Evolutionary conservation across 441 rosid species (phyloP).

Genomic region (Gossypium gossypioides): DNA sequence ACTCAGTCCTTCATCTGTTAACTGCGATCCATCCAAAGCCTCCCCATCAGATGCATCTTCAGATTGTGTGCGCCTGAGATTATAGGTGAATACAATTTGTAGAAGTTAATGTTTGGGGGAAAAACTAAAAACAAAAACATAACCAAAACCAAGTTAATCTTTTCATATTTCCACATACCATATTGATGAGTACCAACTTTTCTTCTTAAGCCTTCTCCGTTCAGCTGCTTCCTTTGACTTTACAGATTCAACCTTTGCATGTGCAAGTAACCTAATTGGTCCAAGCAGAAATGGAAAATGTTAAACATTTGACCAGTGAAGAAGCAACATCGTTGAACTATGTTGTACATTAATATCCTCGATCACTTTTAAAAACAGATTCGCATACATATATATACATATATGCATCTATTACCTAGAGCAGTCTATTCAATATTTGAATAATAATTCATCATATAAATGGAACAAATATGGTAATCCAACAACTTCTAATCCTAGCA

Average conservation of each 20-base stretch:
- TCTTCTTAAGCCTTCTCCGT: conserved; percentile 58
- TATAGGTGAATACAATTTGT: conserved; percentile 13
- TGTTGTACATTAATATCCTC: not conserved
- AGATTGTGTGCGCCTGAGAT: conserved; percentile 48
- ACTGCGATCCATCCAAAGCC: conserved; percentile 38
- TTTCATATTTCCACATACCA: conserved; percentile 45
- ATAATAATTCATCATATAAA: not conserved
- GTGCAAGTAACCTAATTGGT: conserved; percentile 82
- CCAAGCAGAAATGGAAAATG: conserved; percentile 11
- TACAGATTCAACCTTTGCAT: conserved; percentile 92
- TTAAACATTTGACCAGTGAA: conserved; percentile 3
- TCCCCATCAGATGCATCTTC: conserved; percentile 45
- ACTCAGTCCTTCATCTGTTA: conserved; percentile 61
- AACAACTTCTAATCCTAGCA: not conserved
- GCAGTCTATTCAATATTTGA: not conserved
- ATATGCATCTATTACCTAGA: not conserved
- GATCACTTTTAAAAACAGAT: not conserved
- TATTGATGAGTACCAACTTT: conserved; percentile 75
- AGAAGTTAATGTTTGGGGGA: not conserved
- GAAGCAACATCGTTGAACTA: not conserved
- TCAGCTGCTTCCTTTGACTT: conserved; percentile 91
- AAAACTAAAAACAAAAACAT: not conserved
- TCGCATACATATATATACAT: too few species aligned
- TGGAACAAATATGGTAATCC: not conserved
- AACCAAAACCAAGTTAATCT: conserved; percentile 3